phyloP scores from a whole-genome alignment of 1,139 yeast genomes.

The Yarrowia galli region DNA sequence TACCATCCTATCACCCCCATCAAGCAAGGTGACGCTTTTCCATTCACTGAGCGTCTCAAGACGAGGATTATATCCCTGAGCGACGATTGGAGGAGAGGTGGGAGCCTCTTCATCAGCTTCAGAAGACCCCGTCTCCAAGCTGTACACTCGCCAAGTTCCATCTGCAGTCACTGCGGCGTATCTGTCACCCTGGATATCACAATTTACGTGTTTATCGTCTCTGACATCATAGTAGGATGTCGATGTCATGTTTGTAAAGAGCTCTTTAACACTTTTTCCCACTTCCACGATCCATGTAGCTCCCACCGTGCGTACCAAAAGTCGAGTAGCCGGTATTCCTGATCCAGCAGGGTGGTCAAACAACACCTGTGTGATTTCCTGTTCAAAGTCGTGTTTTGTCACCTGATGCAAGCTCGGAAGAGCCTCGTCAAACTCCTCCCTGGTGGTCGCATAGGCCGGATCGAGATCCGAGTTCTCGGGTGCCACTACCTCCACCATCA shows the following conservation, averaged over 20 bases:
- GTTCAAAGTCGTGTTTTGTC: not conserved
- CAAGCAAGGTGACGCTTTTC: not conserved
- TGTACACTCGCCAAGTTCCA: conserved; percentile 29
- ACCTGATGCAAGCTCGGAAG: not conserved
- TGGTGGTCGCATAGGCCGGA: not conserved
- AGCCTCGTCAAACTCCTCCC: not conserved
- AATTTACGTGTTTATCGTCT: conserved; percentile 15
- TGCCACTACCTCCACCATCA: not conserved
- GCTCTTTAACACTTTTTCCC: not conserved
- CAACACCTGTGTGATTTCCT: conserved; percentile 13
- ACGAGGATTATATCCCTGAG: not conserved
- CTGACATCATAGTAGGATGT: not conserved
- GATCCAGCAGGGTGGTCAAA: conserved; percentile 11
- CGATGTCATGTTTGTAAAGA: not conserved
- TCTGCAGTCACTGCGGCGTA: conserved; percentile 17
- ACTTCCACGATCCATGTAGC: not conserved
- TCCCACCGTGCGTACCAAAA: not conserved
- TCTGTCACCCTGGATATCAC: not conserved
- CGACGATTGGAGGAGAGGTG: not conserved
- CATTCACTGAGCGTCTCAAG: conserved; percentile 23
- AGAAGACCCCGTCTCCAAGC: not conserved
- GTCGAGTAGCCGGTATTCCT: not conserved
- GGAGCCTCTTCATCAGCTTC: not conserved
- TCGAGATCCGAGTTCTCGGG: not conserved
- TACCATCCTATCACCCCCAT: not conserved